Evolutionary conservation across 148 eudicot species (phyloP).

Genomic region (Amaranthus cruentus): DNA sequence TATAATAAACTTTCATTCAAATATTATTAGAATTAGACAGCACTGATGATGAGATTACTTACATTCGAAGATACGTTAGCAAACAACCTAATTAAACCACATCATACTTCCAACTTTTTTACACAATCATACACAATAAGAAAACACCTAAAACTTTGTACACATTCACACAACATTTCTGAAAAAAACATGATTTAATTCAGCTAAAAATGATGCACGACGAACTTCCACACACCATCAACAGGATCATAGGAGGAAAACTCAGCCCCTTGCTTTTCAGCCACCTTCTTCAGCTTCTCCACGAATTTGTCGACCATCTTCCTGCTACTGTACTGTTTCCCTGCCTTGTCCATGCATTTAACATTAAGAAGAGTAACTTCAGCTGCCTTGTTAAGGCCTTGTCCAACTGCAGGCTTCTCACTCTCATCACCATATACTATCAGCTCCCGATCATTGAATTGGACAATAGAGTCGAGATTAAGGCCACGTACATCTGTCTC

Average conservation of each 20-base stretch:
- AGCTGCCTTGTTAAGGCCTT: slow-evolving; percentile 72
- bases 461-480: slow-evolving; percentile 44
- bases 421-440: slow-evolving; percentile 47
- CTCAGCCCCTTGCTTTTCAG: slow-evolving; percentile 51
- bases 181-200: too few species aligned
- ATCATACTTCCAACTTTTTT: too few species aligned
- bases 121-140: too few species aligned
- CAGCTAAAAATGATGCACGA: slow-evolving; percentile 51
- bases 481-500: slow-evolving; percentile 57
- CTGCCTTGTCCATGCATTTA: slow-evolving; percentile 50
- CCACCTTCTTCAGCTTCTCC: slow-evolving; percentile 48
- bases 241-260: slow-evolving; percentile 53
- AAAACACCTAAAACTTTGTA: too few species aligned
- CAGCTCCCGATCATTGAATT: slow-evolving; percentile 49
- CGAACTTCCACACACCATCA: slow-evolving; percentile 62
- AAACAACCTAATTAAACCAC: too few species aligned
- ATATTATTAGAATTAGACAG: too few species aligned
- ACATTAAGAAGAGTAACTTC: slow-evolving; percentile 60
- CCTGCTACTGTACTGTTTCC: slow-evolving; percentile 33
- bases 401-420: slow-evolving; percentile 55
- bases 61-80: too few species aligned
- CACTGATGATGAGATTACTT: too few species aligned
- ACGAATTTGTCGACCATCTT: slow-evolving; percentile 41
- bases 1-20: too few species aligned
- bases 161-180: too few species aligned